These are phyloP conservation scores for Przewalskia tangutica DNA, from an alignment of 257 asterid species.

Conservation along the genomic window DNA sequence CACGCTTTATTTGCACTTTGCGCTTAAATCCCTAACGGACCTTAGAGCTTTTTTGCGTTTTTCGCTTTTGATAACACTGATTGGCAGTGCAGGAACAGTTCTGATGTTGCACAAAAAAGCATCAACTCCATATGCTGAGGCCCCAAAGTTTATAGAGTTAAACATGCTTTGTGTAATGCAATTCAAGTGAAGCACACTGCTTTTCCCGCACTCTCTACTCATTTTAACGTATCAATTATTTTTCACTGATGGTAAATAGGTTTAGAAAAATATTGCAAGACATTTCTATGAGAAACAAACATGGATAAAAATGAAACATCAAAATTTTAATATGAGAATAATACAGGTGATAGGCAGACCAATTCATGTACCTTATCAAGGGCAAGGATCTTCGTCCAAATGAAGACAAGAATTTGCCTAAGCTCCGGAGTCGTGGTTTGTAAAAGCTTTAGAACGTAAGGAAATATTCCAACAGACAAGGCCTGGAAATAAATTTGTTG, in stretches of 20 bases:
- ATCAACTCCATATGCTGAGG: neutral
- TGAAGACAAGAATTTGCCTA: conserved; percentile 91
- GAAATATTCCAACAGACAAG: conserved; percentile 96
- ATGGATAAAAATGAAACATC: neutral
- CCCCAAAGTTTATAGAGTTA: neutral
- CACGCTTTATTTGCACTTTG: too few relatives aligned
- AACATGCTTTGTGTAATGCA: neutral
- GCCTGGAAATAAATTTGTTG: conserved; percentile 45
- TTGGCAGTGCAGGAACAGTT: neutral
- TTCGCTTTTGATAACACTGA: neutral
- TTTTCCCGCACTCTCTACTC: neutral
- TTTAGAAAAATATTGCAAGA: neutral
- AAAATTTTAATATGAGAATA: neutral
- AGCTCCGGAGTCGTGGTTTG: conserved; percentile 93
- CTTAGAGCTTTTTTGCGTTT: too few relatives aligned
- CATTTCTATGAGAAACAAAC: neutral
- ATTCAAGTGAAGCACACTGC: neutral
- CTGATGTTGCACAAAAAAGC: neutral
- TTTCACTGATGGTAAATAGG: neutral
- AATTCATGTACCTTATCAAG: conserved; percentile 62
- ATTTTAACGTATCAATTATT: neutral
- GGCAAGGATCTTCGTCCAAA: conserved; percentile 97
- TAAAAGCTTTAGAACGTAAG: conserved; percentile 86
- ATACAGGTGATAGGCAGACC: neutral
- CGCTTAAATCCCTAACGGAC: too few relatives aligned